Base-by-base conservation (phyloP, 2,329 filamentous ascomycete genomes). In the Fusarium penzigii region DNA sequence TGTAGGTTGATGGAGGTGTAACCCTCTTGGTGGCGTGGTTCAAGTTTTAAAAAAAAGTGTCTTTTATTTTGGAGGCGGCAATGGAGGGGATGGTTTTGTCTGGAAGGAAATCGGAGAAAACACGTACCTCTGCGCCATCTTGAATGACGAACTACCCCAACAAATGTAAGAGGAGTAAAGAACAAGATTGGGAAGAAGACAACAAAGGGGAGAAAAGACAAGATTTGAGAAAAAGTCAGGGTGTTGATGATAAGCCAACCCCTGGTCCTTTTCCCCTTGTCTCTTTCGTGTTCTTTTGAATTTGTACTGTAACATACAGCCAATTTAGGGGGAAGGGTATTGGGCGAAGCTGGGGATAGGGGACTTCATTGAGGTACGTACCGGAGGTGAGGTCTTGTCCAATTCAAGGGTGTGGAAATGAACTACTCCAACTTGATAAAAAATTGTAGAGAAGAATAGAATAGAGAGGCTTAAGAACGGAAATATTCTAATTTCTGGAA, bases 251-350 rank as follows among this genome's bases (percentile, higher is more conserved):
- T 42, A 47, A 34, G 42, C 14, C 20, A 45, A 34, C 20, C 42
- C 49, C 49, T 41, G 46, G 49, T 47, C 44, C 34, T 9, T 25
- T 48, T 51, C 47, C 40, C 39, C 36, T 44, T 38, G 34, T 41
- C 44, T 41, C 40, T 38, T 47, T 44, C 44, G 49, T 51, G 49
- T 51, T 51, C 40, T 29, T 47, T 29, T 48, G 39, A 40, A 42
- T 49, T 42, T 36, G 42, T 41, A 25, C n/a, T 12, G 20, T 25
- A 25, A 25, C 20, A 25, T 25, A 25, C 20, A 25, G 20, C 20
- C 29, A 16, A 41, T 44, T 48, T 40, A 40, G 36, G 43, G 45
- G 42, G 50, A 17, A 3, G 29, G 20, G 20, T 25, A 25, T 25
- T 25, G 20, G 20, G 20, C 7, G 20, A 25, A 25, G 20, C 20